Percentiles rank a stretch among this genome's conserved stretches.
These are phyloP conservation scores for Protomyces lactucae-debilis DNA, from an alignment of 1,139 yeast genomes.

Conservation along the genomic window DNA sequence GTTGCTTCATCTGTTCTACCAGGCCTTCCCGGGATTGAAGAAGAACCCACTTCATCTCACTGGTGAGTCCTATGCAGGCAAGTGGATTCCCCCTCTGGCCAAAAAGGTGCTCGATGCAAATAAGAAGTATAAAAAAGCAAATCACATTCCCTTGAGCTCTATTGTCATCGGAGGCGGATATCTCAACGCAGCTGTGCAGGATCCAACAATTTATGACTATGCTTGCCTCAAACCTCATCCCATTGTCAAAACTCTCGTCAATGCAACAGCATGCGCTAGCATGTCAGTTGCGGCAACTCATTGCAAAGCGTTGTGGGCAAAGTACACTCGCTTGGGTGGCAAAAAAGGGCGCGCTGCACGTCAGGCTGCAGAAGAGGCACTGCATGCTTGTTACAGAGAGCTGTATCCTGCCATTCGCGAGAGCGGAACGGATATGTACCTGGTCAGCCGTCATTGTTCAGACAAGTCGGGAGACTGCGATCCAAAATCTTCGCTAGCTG, in stretches of 20 bases:
- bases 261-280: slow-evolving; percentile 69
- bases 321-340: slow-evolving; percentile 72
- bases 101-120: slow-evolving; percentile 61
- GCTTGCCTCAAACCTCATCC: slow-evolving; percentile 53
- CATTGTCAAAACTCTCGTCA: slow-evolving; percentile 61
- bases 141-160: slow-evolving; percentile 69
- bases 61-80: slow-evolving; percentile 97
- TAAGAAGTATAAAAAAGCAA: not conserved
- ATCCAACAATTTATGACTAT: slow-evolving; percentile 87
- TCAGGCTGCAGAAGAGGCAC: slow-evolving; percentile 93
- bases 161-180: slow-evolving; percentile 93
- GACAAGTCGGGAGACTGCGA: slow-evolving; percentile 61
- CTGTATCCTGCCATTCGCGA: slow-evolving; percentile 77
- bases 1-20: slow-evolving; percentile 63
- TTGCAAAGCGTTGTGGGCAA: slow-evolving; percentile 44
- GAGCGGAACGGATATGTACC: slow-evolving; percentile 87
- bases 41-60: slow-evolving; percentile 54
- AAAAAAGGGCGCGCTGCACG: slow-evolving; percentile 57
- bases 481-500: too few relatives aligned
- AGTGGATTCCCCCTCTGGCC: slow-evolving; percentile 85
- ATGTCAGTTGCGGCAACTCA: slow-evolving; percentile 72
- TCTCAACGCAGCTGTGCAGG: slow-evolving; percentile 86
- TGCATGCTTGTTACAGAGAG: slow-evolving; percentile 74
- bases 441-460: slow-evolving; percentile 80
- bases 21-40: slow-evolving; percentile 57